These are phyloP conservation scores for Aspergillus nidulans DNA, from an alignment of 495 filamentous ascomycete species.

Conservation along the genomic window DNA sequence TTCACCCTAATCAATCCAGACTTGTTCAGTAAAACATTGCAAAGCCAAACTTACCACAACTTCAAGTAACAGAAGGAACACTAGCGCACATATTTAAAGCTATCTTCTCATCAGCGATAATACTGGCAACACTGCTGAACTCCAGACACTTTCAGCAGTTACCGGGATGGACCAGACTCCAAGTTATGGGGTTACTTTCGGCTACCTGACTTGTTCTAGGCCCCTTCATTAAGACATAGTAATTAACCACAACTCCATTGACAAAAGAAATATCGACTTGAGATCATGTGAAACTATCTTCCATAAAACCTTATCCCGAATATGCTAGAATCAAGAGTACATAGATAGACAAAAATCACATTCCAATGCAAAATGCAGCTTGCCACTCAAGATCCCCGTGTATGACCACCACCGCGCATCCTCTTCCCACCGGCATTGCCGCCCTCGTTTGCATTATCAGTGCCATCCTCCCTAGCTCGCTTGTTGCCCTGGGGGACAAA, in stretches of 20 bases:
- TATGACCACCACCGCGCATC: slow-evolving; percentile 47
- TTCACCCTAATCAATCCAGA: too few species aligned
- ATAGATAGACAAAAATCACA: slow-evolving; percentile 15
- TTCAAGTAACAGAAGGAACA: too few species aligned
- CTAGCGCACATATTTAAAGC: too few species aligned
- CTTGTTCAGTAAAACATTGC: too few species aligned
- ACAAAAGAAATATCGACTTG: not conserved
- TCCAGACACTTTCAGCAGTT: too few species aligned
- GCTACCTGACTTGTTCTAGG: too few species aligned
- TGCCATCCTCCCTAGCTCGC: slow-evolving; percentile 58
- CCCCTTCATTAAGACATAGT: too few species aligned
- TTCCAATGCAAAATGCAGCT: slow-evolving; percentile 1
- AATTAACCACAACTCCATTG: not conserved
- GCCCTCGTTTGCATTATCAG: slow-evolving; percentile 37
- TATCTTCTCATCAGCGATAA: too few species aligned
- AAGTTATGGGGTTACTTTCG: too few species aligned
- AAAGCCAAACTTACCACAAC: too few species aligned
- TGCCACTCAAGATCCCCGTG: slow-evolving; percentile 25
- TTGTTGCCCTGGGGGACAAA: slow-evolving; percentile 65
- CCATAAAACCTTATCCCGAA: not conserved
- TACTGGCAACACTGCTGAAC: too few species aligned
- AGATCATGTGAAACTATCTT: not conserved
- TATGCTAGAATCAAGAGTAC: not conserved
- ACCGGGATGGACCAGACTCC: too few species aligned
- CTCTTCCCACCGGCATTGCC: slow-evolving; percentile 46